Conservation (phyloP, 768 basidiomycete genomes). For the Xerocomellus dryophilus region DNA sequence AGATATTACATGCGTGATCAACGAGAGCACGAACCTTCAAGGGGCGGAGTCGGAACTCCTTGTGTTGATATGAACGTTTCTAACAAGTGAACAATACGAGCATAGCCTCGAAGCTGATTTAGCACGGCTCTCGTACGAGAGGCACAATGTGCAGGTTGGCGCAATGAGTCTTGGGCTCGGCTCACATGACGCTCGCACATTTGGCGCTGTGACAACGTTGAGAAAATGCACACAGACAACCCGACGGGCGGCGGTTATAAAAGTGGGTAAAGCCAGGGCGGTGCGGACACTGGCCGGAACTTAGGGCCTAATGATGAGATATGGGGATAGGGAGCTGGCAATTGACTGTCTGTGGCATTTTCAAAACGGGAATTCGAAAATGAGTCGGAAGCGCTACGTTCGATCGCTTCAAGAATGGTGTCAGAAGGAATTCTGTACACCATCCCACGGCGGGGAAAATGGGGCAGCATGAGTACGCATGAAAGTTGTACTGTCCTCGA, state of each 20-base stretch:
- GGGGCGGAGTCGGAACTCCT: neutral
- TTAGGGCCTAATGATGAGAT: neutral
- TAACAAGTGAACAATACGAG: neutral
- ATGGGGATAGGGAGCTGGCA: neutral
- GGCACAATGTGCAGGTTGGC: neutral
- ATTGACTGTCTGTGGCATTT: no score
- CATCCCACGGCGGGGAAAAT: neutral
- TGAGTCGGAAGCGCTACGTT: neutral
- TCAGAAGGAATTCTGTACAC: neutral
- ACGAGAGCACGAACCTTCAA: neutral
- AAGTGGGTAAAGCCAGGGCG: neutral
- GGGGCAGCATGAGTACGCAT: neutral
- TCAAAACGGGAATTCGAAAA: neutral
- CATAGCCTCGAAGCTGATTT: neutral
- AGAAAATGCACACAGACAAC: neutral
- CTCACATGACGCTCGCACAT: neutral
- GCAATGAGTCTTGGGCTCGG: neutral
- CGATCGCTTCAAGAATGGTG: neutral
- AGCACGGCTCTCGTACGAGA: neutral
- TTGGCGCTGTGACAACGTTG: neutral
- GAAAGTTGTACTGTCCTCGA: neutral
- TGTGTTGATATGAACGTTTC: neutral
- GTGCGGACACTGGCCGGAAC: neutral
- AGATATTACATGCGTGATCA: neutral
- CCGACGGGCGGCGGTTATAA: neutral